A percentile compares a stretch with the other conserved stretches of the same genome.
Conservation (phyloP, 106 monocot species). For the Ottelia alismoides region DNA sequence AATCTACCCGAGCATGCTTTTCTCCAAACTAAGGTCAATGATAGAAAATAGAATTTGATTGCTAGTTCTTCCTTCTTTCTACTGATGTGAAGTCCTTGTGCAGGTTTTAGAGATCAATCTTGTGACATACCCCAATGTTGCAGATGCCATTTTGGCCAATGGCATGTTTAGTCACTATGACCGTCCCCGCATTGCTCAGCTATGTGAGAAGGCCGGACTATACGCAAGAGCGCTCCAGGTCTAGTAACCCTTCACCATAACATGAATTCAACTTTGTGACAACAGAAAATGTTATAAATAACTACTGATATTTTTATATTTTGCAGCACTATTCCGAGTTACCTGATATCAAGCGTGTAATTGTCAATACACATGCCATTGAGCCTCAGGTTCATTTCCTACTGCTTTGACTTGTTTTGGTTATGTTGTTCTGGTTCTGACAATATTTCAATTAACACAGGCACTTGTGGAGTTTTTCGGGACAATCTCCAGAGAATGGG, state of each 20-base stretch:
- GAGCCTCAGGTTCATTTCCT: conserved; percentile 84
- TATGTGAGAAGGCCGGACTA: conserved; percentile 95
- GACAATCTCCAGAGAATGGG: conserved; percentile 93
- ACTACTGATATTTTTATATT: not conserved
- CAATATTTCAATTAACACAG: too few relatives aligned
- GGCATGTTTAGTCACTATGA: conserved; percentile 99
- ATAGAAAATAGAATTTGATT: not conserved
- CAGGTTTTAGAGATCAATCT: conserved; percentile 98
- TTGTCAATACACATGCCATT: conserved; percentile 97
- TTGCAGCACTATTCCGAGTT: conserved; percentile 89
- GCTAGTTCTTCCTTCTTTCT: not conserved
- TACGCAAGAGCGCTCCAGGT: conserved; percentile 97
- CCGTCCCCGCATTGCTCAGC: conserved; percentile 91
- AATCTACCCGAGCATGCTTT: conserved; percentile 97
- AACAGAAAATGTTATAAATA: not conserved
- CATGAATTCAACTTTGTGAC: not conserved
- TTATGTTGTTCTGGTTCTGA: too few relatives aligned
- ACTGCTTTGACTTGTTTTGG: too few relatives aligned
- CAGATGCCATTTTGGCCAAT: conserved; percentile 98
- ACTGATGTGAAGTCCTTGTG: not conserved
- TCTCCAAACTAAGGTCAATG: conserved; percentile 82
- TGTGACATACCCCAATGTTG: conserved; percentile 98
- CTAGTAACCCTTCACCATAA: conserved; percentile 1
- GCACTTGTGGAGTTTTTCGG: conserved; percentile 97
- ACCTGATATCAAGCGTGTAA: conserved; percentile 94